Evolutionary conservation across 2,329 filamentous ascomycete genomes (phyloP).

Genomic region (Epichloe baconii): DNA sequence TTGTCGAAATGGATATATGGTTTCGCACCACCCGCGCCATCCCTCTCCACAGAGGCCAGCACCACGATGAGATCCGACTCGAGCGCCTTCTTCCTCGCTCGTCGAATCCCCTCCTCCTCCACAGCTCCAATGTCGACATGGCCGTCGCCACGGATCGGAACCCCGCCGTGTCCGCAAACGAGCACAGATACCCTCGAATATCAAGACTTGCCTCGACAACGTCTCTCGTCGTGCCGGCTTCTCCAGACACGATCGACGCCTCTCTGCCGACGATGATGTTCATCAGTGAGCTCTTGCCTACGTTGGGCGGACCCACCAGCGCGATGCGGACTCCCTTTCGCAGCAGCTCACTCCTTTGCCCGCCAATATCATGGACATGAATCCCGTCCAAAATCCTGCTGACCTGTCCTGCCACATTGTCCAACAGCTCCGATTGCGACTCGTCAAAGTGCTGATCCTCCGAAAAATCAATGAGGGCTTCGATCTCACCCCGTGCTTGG

Average conservation of each 20-base stretch:
- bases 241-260: constrained; percentile 85
- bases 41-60: constrained; percentile 58
- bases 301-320: constrained; percentile 82
- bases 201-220: constrained; percentile 87
- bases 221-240: constrained; percentile 88
- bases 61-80: constrained; percentile 79
- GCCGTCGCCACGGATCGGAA: constrained; percentile 41
- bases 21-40: constrained; percentile 15
- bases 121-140: constrained; percentile 48
- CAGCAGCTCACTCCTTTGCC: constrained; percentile 70
- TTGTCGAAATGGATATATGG: constrained; percentile 35
- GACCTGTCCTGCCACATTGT: constrained; percentile 55
- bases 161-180: constrained; percentile 91
- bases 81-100: constrained; percentile 67
- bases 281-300: constrained; percentile 86
- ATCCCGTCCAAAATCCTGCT: constrained; percentile 48
- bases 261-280: constrained; percentile 84
- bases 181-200: constrained; percentile 77
- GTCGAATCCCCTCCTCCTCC: constrained; percentile 80
- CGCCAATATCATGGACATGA: constrained; percentile 57
- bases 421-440: constrained; percentile 57
- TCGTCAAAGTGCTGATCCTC: constrained; percentile 98
- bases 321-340: constrained; percentile 77
- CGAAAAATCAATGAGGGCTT: constrained; percentile 92
- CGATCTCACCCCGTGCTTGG: constrained; percentile 75